A percentile compares a stretch with the other conserved stretches of the same genome.
These are phyloP conservation scores for Schizosaccharomyces cryophilus DNA, from an alignment of 805 yeast genomes.

Conservation along the genomic window DNA sequence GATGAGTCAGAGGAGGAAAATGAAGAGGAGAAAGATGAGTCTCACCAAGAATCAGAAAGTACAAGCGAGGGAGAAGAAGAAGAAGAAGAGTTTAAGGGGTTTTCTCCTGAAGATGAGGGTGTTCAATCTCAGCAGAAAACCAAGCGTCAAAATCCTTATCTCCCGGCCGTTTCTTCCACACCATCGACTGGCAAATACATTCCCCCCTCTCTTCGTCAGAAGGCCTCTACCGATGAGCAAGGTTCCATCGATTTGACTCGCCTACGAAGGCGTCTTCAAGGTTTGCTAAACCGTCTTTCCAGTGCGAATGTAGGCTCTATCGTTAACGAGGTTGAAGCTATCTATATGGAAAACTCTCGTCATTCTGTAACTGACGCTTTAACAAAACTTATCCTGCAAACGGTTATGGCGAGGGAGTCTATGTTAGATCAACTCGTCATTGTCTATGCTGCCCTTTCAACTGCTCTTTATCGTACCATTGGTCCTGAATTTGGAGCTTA, in stretches of 20 bases:
- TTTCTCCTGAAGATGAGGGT: neutral
- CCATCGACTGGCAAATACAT: conserved; percentile 34
- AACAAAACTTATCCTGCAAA: conserved; percentile 36
- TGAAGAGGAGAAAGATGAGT: conserved; percentile 10
- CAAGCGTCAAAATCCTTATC: conserved; percentile 22
- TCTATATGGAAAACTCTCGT: conserved; percentile 46
- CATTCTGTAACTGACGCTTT: conserved; percentile 54
- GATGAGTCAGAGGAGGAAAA: conserved; percentile 5
- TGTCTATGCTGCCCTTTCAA: conserved; percentile 52
- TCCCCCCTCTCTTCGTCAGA: conserved; percentile 65
- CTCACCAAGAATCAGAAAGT: conserved; percentile 8
- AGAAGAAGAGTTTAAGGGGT: neutral
- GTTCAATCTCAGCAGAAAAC: neutral
- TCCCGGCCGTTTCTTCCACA: neutral
- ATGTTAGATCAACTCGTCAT: conserved; percentile 57
- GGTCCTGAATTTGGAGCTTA: conserved; percentile 82
- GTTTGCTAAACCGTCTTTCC: conserved; percentile 68
- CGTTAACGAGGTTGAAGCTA: conserved; percentile 36
- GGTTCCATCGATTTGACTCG: conserved; percentile 24
- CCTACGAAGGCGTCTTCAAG: conserved; percentile 43
- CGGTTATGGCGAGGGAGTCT: conserved; percentile 37
- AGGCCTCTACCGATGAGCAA: conserved; percentile 16
- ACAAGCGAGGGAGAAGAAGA: conserved; percentile 15
- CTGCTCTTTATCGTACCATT: conserved; percentile 47
- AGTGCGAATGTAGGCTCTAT: conserved; percentile 60